Evolutionary conservation across 257 asterid genomes (phyloP).

Genomic region (Salvia miltiorrhiza): DNA sequence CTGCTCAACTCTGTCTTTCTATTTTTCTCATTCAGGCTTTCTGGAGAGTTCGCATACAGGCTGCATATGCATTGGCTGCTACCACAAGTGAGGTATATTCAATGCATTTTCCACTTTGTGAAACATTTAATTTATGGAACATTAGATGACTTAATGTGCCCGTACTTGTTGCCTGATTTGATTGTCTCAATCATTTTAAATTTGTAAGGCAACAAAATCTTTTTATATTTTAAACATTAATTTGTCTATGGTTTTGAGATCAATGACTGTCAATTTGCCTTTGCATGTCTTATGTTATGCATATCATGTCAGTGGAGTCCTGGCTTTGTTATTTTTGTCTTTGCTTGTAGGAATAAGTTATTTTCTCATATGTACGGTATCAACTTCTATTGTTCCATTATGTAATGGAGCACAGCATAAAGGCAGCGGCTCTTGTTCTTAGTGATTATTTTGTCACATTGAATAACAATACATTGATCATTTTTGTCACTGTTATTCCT

Average conservation of each 20-base stretch:
- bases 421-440: neutral
- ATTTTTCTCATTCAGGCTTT: conserved; percentile 57
- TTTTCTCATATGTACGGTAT: neutral
- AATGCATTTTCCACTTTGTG: conserved; percentile 10
- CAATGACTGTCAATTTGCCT: conserved; percentile 5
- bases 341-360: conserved; percentile 5
- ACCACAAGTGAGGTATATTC: conserved; percentile 75
- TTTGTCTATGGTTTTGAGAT: conserved; percentile 14
- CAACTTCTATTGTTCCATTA: conserved; percentile 6
- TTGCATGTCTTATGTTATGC: neutral
- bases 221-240: neutral
- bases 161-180: conserved; percentile 10
- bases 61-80: conserved; percentile 90
- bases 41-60: conserved; percentile 94
- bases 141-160: conserved; percentile 1
- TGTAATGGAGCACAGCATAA: conserved; percentile 1
- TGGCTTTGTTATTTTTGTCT: neutral
- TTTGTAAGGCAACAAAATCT: neutral
- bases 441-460: conserved; percentile 7
- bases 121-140: neutral
- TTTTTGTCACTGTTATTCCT: neutral
- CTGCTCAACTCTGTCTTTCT: conserved; percentile 19
- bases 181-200: neutral
- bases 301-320: neutral
- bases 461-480: neutral